Base-by-base conservation (phyloP, 116 monocot species). In the Dioscorea cayenensis region DNA sequence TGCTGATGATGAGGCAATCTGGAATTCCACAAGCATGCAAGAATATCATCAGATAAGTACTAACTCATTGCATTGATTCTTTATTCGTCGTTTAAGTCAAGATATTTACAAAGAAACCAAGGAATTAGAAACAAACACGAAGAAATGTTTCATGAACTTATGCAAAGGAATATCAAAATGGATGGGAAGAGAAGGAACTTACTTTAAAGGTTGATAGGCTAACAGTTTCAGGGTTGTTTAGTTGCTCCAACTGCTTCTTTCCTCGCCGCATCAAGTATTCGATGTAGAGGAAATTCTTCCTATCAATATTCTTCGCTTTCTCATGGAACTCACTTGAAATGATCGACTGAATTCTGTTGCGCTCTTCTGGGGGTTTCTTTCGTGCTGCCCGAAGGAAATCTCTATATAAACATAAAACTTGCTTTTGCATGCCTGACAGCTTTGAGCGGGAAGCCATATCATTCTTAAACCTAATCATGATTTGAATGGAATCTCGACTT, bases 191-290 rank as follows among this genome's bases (percentile, higher is more conserved):
- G 6, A 32, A 25, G 13, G 3, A 32, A 70, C 70, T 69, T 1
- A 94, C 87, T 66, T 83, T 72, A 13, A 88, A 69, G 22, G 88
- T 81, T 28, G 86, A 83, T 66, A 97, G 71, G 17, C 86, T 74
- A 64, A 87, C 73, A 29, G 80, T 89, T 64, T 71, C 84, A 48
- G 90, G 84, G 75, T 79, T 75, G n/a, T 77, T 86, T 17, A 97
- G 86, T 71, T 97, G 96, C 50, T 97, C 85, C n/a, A 96, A 90
- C 74, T 96, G 96, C 78, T 65, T 90, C 86, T 84, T 90, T 60
- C 97, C 93, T 25, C 84, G 75, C 25, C 90, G 80, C 66, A 97
- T 49, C 49, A 97, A 74, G 81, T 97, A 86, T 71, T 97, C 97
- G 32, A 97, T 86, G 72, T 93, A 76, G 14, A 90, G 38, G 68